A percentile compares a stretch with the other conserved stretches of the same genome.
phyloP scores from a whole-genome alignment of 2,329 filamentous ascomycete species.

The Fusarium sp. region DNA sequence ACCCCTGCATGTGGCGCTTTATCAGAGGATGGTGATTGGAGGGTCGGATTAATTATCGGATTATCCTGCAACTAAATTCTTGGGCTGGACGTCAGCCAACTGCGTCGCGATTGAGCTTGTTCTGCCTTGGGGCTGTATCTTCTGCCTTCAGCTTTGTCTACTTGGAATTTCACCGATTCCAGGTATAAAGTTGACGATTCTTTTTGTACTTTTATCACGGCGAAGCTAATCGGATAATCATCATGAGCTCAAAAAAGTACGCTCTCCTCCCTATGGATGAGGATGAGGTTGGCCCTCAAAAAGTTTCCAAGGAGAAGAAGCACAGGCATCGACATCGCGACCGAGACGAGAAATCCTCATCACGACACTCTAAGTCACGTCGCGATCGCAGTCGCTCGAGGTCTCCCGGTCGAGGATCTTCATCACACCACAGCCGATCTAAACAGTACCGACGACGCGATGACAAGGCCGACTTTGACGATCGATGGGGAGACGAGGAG shows the following conservation, averaged over 20 bases:
- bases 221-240: not conserved
- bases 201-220: not conserved
- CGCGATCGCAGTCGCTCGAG: constrained; percentile 49
- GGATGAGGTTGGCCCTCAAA: constrained; percentile 67
- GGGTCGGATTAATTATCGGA: constrained; percentile 32
- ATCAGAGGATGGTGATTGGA: constrained; percentile 41
- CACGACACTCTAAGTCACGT: constrained; percentile 41
- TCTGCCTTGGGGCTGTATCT: constrained; percentile 13
- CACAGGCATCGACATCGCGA: constrained; percentile 56
- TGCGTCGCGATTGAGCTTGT: constrained; percentile 16
- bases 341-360: constrained; percentile 46
- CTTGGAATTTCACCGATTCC: not conserved
- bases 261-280: constrained; percentile 76
- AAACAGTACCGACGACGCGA: constrained; percentile 58
- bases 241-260: constrained; percentile 70
- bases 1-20: constrained; percentile 30
- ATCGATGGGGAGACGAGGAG: constrained; percentile 86
- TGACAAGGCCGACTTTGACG: constrained; percentile 70
- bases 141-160: not conserved
- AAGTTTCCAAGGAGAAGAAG: constrained; percentile 63
- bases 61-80: constrained; percentile 32
- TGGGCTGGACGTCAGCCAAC: constrained; percentile 10
- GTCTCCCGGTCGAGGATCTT: constrained; percentile 45
- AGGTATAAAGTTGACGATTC: not conserved
- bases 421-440: constrained; percentile 47